A percentile compares a stretch with the other conserved stretches of the same genome.
phyloP scores from a whole-genome alignment of 2,329 filamentous ascomycete genomes.

The Ascochyta lentis region DNA sequence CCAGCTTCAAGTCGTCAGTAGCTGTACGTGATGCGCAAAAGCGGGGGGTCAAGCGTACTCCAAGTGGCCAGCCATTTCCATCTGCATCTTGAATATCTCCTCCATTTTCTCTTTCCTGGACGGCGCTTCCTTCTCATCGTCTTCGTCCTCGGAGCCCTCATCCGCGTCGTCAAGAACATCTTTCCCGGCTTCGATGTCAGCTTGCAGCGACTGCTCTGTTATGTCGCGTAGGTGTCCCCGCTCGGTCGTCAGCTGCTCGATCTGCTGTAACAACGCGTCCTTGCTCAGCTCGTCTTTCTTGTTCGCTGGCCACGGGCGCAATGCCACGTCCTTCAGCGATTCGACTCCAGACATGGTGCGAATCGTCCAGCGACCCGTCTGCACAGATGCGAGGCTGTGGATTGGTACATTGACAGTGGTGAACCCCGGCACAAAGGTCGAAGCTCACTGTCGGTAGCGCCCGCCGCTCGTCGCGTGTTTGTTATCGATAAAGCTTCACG shows the following conservation, averaged over 20 bases:
- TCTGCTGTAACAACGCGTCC: conserved; percentile 68
- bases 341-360: conserved; percentile 33
- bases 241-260: conserved; percentile 78
- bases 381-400: conserved; percentile 1
- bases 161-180: conserved; percentile 50
- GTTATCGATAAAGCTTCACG: conserved; percentile 34
- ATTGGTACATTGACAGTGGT: conserved; percentile 3
- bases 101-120: conserved; percentile 44
- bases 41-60: conserved; percentile 57
- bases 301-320: conserved; percentile 67
- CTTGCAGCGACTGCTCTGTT: conserved; percentile 73
- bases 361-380: conserved; percentile 1
- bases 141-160: conserved; percentile 56
- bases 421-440: conserved; percentile 28
- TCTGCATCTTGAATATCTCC: conserved; percentile 49
- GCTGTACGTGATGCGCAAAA: conserved; percentile 49
- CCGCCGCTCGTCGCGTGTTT: conserved; percentile 12
- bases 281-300: conserved; percentile 60
- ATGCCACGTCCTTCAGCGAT: conserved; percentile 57
- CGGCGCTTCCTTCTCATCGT: conserved; percentile 48
- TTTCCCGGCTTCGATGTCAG: conserved; percentile 65
- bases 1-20: conserved; percentile 32
- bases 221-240: conserved; percentile 83
- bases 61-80: conserved; percentile 52
- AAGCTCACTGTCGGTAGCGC: conserved; percentile 23